A percentile compares a stretch with the other conserved stretches of the same genome.
Conservation (phyloP, 192 early-diverging fungal species). For the Polychytrium aggregatum region DNA sequence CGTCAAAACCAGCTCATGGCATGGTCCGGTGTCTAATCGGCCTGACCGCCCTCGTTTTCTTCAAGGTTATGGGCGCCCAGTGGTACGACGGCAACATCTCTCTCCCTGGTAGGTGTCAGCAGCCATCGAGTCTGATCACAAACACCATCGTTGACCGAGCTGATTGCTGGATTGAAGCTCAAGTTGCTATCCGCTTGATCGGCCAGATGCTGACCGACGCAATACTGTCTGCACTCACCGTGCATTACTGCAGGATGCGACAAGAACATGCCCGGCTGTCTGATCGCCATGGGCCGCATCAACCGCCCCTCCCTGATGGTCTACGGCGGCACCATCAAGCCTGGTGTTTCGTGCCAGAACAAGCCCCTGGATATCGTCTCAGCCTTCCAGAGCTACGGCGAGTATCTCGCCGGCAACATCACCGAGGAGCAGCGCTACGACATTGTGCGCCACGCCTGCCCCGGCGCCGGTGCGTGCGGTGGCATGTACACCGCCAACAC, state of each 20-base stretch:
- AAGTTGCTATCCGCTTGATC: too few species aligned
- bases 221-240: background rate
- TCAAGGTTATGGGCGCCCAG: conserved; percentile 82
- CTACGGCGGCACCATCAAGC: conserved; percentile 93
- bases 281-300: conserved; percentile 92
- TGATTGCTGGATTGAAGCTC: too few species aligned
- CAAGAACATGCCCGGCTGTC: conserved; percentile 94
- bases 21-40: background rate
- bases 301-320: conserved; percentile 97
- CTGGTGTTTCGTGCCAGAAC: conserved; percentile 54
- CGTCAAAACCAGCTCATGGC: background rate
- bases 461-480: conserved; percentile 93
- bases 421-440: conserved; percentile 69
- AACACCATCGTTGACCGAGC: too few species aligned
- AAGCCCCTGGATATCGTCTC: conserved; percentile 85
- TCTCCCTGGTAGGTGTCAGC: conserved; percentile 60
- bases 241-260: conserved; percentile 30
- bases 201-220: too few species aligned
- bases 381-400: conserved; percentile 93
- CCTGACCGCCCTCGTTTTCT: too few species aligned
- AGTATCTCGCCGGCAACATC: conserved; percentile 84
- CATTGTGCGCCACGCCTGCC: conserved; percentile 39
- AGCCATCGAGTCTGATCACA: too few species aligned
- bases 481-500: conserved; percentile 99
- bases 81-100: conserved; percentile 99